Conservation (phyloP, 2,329 filamentous ascomycete species). For the Botryosphaeria dothidea region DNA sequence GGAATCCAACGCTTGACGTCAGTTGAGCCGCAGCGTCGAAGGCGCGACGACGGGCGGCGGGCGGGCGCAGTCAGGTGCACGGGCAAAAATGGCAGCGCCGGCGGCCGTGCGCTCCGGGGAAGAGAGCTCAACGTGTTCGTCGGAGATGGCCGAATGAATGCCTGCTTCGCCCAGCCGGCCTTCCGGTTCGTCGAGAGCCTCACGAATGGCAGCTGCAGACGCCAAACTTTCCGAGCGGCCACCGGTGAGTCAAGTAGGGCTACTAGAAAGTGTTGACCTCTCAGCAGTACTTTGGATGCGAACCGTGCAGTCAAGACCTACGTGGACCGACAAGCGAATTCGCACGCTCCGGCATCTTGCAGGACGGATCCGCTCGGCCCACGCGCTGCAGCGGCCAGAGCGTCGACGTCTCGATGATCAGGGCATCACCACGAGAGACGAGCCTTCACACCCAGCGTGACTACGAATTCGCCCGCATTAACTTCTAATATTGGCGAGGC, state of each 20-base stretch:
- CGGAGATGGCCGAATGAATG: neutral
- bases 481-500: neutral
- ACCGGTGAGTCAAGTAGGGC: conserved; percentile 13
- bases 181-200: conserved; percentile 10
- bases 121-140: neutral
- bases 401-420: neutral
- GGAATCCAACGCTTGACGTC: neutral
- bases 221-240: neutral
- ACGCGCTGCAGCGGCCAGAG: conserved; percentile 10
- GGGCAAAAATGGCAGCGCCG: neutral
- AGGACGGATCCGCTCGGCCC: conserved; percentile 9
- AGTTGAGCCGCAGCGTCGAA: conserved; percentile 5
- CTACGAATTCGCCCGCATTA: neutral
- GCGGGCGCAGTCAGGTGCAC: neutral
- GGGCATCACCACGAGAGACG: neutral
- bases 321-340: neutral
- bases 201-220: conserved; percentile 5
- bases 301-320: neutral
- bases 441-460: too few relatives aligned
- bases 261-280: neutral
- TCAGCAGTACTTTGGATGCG: neutral
- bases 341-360: neutral
- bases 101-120: neutral
- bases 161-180: neutral
- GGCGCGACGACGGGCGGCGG: neutral